Evolutionary conservation across 139 green algal genomes (phyloP), one percentile per base, ranked within the genome.

Genomic region (Picochlorum sp.): DNA sequence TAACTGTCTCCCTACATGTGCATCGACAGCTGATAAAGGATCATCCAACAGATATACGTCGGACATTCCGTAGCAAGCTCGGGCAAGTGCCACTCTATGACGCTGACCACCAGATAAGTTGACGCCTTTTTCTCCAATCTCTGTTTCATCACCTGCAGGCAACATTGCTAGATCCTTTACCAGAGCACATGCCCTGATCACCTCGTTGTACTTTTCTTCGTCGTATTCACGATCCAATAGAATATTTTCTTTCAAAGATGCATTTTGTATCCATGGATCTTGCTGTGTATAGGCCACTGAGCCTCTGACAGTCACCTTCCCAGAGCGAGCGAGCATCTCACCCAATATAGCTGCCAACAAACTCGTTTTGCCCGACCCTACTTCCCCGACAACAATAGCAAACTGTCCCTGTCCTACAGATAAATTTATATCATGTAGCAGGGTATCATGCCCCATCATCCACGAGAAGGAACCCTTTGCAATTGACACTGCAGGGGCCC

Each of bases 31-130:
- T 3, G 75, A 87, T 26, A 97, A 75, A 3, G 92, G 92, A 77
- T 98, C 90, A 49, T 98, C 92, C 41, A 97, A 75, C 20, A 98
- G 66, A 71, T 85, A 88, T 9, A 97, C 68, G 51, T 91, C 85
- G 50, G 81, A 72, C 13, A 52, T 20, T 1, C 80, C 63, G 51
- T 92, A 95, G 18, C 78, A 70, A 7, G 88, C 88, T 6, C 88
- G 63, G 4, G 88, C 88, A 15, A 95, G 74, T 20, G 85, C 81
- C 9, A 95, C 83, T 18, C 79, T 62, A 57, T 78, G 77, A 66
- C 57, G 55, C 54, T 81, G 74, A 34, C 71, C 68, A 49, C 75
- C 73, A 31, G 41, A 59, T 41, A 90, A 64, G 45, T 87, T 89
- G 15, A 90, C 83, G 0, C 82, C 82, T 62, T 75, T 79, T 34